phyloP scores from a whole-genome alignment of 306 rosid species.

The Ormosia emarginata region DNA sequence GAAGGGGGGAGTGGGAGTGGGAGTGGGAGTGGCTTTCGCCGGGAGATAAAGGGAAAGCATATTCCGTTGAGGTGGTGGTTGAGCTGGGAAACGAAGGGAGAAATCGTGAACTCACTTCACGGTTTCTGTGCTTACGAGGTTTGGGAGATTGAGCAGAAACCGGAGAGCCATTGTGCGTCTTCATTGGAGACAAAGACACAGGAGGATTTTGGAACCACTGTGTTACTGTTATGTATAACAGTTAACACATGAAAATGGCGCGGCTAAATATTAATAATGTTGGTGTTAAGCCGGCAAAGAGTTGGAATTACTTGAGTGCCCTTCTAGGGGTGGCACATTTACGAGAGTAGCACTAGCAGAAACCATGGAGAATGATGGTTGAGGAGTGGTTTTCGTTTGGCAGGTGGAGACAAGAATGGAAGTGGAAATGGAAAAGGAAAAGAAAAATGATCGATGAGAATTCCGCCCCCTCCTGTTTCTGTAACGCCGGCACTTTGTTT shows the following conservation, averaged over 20 bases:
- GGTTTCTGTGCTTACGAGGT: conserved; percentile 41
- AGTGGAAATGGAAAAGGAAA: neutral
- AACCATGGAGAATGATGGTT: neutral
- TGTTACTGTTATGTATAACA: neutral
- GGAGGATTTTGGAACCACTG: neutral
- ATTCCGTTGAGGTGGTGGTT: conserved; percentile 29
- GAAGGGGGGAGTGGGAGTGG: conserved; percentile 33
- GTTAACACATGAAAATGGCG: conserved; percentile 10
- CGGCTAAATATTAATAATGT: conserved; percentile 1
- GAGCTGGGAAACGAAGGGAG: conserved; percentile 28
- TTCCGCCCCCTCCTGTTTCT: neutral
- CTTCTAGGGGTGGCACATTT: neutral
- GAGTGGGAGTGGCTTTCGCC: conserved; percentile 36
- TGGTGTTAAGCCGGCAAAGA: conserved; percentile 23
- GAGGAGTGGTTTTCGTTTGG: too few species aligned
- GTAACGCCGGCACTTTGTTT: neutral
- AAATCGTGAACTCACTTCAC: conserved; percentile 56
- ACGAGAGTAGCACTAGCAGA: too few species aligned
- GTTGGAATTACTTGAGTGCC: neutral
- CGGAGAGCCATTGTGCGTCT: conserved; percentile 20
- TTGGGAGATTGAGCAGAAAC: conserved; percentile 40
- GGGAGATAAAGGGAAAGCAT: conserved; percentile 23
- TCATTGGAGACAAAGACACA: conserved; percentile 22
- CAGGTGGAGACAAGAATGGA: neutral
- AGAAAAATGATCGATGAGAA: neutral